phyloP scores from a whole-genome alignment of 352 stramenopile genomes.

The Phytophthora pluvialis region DNA sequence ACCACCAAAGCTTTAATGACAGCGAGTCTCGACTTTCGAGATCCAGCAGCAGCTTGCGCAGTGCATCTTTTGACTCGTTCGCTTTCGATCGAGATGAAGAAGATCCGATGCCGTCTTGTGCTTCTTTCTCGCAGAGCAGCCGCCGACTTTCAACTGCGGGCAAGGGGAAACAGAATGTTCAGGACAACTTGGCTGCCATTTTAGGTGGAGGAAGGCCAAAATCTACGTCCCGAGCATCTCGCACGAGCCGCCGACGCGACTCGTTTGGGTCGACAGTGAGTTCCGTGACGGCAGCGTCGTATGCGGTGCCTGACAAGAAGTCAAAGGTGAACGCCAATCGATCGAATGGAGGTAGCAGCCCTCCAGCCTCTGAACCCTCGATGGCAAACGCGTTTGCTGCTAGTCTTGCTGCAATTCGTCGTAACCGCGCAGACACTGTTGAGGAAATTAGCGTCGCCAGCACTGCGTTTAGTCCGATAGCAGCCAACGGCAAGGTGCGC shows the following conservation, averaged over 20 bases:
- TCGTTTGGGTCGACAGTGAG: conserved; percentile 63
- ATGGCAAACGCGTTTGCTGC: conserved; percentile 77
- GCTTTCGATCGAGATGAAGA: conserved; percentile 49
- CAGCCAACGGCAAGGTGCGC: conserved; percentile 34
- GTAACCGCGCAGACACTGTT: conserved; percentile 68
- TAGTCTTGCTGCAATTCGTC: conserved; percentile 76
- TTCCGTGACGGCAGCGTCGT: conserved; percentile 31
- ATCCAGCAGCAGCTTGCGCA: conserved; percentile 59
- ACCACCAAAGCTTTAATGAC: conserved; percentile 34
- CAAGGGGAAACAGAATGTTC: conserved; percentile 48
- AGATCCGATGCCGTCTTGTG: conserved; percentile 30
- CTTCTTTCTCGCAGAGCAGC: conserved; percentile 55
- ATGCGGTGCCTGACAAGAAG: conserved; percentile 25
- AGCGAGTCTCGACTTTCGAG: conserved; percentile 48
- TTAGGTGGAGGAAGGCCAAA: conserved; percentile 54
- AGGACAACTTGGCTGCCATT: conserved; percentile 73
- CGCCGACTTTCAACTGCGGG: conserved; percentile 47
- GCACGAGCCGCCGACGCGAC: conserved; percentile 42
- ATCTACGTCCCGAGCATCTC: conserved; percentile 30
- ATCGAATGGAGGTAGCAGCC: conserved; percentile 23
- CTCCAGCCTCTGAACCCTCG: conserved; percentile 30
- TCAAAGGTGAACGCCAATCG: conserved; percentile 24
- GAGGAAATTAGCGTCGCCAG: conserved; percentile 44
- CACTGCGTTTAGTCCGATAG: conserved; percentile 26
- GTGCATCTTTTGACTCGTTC: conserved; percentile 58